Conservation (phyloP, 345 rosid species). For the Bruguiera parviflora region DNA sequence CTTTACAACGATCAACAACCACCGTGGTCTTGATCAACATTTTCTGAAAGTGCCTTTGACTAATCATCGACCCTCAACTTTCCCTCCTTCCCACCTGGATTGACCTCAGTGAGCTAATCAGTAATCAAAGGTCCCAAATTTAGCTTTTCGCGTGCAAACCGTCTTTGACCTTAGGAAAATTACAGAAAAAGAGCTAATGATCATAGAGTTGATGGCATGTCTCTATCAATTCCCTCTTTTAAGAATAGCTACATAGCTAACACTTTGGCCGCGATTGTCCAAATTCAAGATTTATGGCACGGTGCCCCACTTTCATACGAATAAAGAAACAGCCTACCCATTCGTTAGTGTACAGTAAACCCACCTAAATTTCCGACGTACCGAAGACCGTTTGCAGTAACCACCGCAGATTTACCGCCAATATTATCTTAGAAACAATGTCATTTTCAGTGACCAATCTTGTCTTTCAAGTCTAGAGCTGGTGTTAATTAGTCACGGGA, state of each 20-base stretch:
- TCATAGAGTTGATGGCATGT: constrained; percentile 19
- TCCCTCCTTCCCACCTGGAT: background rate
- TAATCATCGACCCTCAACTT: background rate
- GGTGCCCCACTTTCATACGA: constrained; percentile 13
- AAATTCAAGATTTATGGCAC: constrained; percentile 4
- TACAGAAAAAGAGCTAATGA: constrained; percentile 3
- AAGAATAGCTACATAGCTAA: constrained; percentile 6
- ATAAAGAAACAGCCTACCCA: constrained; percentile 15
- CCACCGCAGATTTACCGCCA: constrained; percentile 8
- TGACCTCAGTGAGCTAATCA: background rate
- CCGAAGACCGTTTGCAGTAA: no score
- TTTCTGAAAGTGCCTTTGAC: background rate
- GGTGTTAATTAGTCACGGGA: constrained; percentile 26
- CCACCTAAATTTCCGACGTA: constrained; percentile 5
- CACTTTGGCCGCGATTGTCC: constrained; percentile 11
- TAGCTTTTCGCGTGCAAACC: background rate
- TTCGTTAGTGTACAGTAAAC: constrained; percentile 11
- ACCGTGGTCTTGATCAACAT: background rate
- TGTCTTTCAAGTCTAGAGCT: constrained; percentile 8
- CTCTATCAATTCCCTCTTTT: constrained; percentile 10
- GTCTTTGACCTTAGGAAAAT: background rate
- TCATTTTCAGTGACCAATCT: constrained; percentile 20
- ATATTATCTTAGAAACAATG: constrained; percentile 23
- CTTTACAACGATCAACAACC: background rate
- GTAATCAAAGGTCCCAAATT: background rate